phyloP scores from a whole-genome alignment of 2,329 filamentous ascomycete species.

The Paracoccidioides lutzii region DNA sequence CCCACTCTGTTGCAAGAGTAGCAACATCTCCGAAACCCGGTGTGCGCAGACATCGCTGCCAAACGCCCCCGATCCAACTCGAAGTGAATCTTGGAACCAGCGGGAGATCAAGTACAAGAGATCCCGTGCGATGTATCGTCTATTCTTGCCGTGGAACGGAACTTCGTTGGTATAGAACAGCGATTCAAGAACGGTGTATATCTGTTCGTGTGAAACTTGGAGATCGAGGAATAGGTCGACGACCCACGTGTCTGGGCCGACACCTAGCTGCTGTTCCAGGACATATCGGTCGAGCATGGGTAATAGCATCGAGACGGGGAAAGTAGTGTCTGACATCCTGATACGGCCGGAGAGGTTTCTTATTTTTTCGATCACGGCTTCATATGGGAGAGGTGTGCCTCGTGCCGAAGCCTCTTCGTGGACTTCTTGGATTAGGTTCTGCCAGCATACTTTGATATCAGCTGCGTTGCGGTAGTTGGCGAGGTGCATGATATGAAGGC shows the following conservation, averaged over 20 bases:
- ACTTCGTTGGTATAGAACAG: constrained; percentile 56
- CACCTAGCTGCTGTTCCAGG: constrained; percentile 36
- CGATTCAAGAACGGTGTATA: constrained; percentile 50
- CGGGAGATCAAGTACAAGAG: constrained; percentile 47
- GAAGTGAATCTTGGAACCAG: constrained; percentile 48
- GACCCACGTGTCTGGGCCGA: constrained; percentile 44
- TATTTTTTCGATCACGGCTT: constrained; percentile 41
- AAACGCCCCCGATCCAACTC: constrained; percentile 43
- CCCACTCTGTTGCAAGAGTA: constrained; percentile 32
- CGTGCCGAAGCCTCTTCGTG: constrained; percentile 43
- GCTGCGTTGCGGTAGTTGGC: constrained; percentile 82
- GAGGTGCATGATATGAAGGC: constrained; percentile 78
- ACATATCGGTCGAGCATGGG: constrained; percentile 44
- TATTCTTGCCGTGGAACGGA: constrained; percentile 48
- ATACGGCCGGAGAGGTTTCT: constrained; percentile 45
- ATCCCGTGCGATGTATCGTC: constrained; percentile 46
- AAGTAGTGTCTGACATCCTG: constrained; percentile 42
- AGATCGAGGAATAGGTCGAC: constrained; percentile 54
- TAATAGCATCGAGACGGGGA: constrained; percentile 42
- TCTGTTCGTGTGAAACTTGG: constrained; percentile 46
- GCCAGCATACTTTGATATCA: constrained; percentile 76
- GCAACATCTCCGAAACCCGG: constrained; percentile 33
- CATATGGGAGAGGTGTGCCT: constrained; percentile 33
- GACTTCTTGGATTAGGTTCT: constrained; percentile 60
- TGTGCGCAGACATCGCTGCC: constrained; percentile 47